A percentile compares a stretch with the other conserved stretches of the same genome.
Conservation (phyloP, 192 early-diverging fungal species). For the Podila epigama region DNA sequence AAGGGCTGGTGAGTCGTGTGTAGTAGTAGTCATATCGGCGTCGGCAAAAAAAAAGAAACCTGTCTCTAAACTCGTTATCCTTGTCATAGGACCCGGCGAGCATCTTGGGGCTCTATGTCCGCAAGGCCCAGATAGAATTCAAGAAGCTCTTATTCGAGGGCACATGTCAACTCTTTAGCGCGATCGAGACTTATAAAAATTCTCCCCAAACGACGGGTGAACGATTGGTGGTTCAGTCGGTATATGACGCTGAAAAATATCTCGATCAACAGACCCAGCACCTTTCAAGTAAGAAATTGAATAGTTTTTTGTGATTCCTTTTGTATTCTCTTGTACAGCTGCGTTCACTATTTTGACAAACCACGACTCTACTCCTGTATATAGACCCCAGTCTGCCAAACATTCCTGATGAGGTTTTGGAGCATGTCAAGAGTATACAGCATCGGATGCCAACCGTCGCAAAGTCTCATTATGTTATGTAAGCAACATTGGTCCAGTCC, state of each 20-base stretch:
- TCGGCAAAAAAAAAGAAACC: background rate
- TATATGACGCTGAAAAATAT: slow-evolving; percentile 33
- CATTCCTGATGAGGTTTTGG: slow-evolving; percentile 34
- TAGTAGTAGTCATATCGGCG: background rate
- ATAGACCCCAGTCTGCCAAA: slow-evolving; percentile 16
- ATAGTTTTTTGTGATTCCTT: background rate
- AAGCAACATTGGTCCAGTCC: background rate
- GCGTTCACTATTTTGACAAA: background rate
- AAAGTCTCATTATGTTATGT: slow-evolving; percentile 52
- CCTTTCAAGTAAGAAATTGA: slow-evolving; percentile 25
- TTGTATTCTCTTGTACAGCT: background rate
- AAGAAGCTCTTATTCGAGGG: slow-evolving; percentile 30
- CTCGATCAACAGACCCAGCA: slow-evolving; percentile 25
- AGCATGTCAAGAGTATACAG: slow-evolving; percentile 41
- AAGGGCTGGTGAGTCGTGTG: slow-evolving; percentile 1
- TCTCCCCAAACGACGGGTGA: slow-evolving; percentile 5
- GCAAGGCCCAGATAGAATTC: slow-evolving; percentile 47
- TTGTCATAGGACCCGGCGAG: slow-evolving; percentile 39
- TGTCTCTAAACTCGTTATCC: background rate
- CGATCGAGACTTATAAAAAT: slow-evolving; percentile 31
- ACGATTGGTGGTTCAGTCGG: slow-evolving; percentile 1
- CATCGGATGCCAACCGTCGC: slow-evolving; percentile 43
- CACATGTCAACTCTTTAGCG: slow-evolving; percentile 22
- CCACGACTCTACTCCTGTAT: background rate
- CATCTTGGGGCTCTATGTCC: slow-evolving; percentile 48